phyloP scores from a whole-genome alignment of 495 filamentous ascomycete genomes.

The Penicillium bialowiezense region DNA sequence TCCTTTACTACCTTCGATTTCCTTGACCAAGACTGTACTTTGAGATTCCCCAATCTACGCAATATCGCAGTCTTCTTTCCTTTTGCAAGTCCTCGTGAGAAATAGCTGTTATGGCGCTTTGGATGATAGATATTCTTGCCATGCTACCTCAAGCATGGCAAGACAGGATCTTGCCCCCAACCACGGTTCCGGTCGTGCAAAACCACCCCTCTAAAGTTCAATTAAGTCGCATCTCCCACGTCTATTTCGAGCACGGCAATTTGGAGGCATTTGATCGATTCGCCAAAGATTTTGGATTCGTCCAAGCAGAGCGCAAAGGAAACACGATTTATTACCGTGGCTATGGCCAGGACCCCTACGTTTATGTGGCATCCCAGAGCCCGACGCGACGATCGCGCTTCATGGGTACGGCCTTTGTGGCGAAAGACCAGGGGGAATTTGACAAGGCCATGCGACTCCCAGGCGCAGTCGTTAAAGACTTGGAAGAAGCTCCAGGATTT shows the following conservation, averaged over 20 bases:
- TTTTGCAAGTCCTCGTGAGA: too few relatives aligned
- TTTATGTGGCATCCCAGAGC: slow-evolving; percentile 46
- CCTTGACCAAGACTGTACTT: too few relatives aligned
- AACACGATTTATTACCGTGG: slow-evolving; percentile 56
- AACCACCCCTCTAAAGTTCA: slow-evolving; percentile 30
- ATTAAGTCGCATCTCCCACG: slow-evolving; percentile 52
- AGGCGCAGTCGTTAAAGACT: slow-evolving; percentile 12
- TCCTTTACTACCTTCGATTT: too few relatives aligned
- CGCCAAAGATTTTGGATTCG: slow-evolving; percentile 54
- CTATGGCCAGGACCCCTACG: slow-evolving; percentile 53
- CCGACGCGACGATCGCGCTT: slow-evolving; percentile 38
- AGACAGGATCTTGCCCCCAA: slow-evolving; percentile 8
- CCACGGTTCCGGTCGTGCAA: slow-evolving; percentile 5
- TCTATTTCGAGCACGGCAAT: slow-evolving; percentile 55
- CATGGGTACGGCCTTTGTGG: slow-evolving; percentile 50
- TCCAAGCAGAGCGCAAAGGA: slow-evolving; percentile 35
- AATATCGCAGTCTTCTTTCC: too few relatives aligned
- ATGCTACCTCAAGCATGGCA: not conserved
- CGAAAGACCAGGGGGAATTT: slow-evolving; percentile 53
- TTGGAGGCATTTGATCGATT: slow-evolving; percentile 48
- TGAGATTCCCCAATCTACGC: too few relatives aligned
- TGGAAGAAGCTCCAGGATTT: slow-evolving; percentile 26
- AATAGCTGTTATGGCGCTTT: slow-evolving; percentile 2
- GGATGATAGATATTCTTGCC: not conserved
- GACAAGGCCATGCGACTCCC: slow-evolving; percentile 20